Conservation (phyloP, 2,329 filamentous ascomycete species). For the Cladophialophora bantiana region DNA sequence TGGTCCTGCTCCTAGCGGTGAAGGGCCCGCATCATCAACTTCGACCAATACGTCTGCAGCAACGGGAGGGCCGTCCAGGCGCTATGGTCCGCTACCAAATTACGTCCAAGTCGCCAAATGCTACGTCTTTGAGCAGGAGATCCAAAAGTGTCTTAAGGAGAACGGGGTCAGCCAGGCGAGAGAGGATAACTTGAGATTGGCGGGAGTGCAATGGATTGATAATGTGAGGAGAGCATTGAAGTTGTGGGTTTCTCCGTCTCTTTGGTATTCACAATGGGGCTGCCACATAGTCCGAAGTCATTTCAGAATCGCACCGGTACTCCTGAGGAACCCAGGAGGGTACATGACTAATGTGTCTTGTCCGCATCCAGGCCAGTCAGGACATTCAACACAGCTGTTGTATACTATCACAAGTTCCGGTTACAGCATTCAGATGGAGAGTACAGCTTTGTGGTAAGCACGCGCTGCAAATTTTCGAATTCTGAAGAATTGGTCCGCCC, state of each 20-base stretch:
- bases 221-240: slow-evolving; percentile 79
- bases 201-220: slow-evolving; percentile 89
- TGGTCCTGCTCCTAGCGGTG: slow-evolving; percentile 21
- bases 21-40: slow-evolving; percentile 10
- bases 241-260: slow-evolving; percentile 65
- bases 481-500: background rate
- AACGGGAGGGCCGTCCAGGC: slow-evolving; percentile 24
- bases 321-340: background rate
- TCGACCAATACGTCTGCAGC: background rate
- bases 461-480: background rate
- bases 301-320: background rate
- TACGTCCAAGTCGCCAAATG: slow-evolving; percentile 72
- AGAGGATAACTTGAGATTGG: slow-evolving; percentile 80
- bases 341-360: slow-evolving; percentile 11
- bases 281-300: background rate
- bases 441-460: slow-evolving; percentile 71
- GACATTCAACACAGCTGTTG: slow-evolving; percentile 89
- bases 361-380: slow-evolving; percentile 72
- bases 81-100: slow-evolving; percentile 63
- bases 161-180: slow-evolving; percentile 76
- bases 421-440: slow-evolving; percentile 83
- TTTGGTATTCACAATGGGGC: background rate
- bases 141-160: slow-evolving; percentile 74
- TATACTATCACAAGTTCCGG: slow-evolving; percentile 93
- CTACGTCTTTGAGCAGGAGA: slow-evolving; percentile 81